Percentiles rank a stretch among this genome's conserved stretches.
These are phyloP conservation scores for Lactuca saligna DNA, from an alignment of 129 eudicot species.

Conservation along the genomic window DNA sequence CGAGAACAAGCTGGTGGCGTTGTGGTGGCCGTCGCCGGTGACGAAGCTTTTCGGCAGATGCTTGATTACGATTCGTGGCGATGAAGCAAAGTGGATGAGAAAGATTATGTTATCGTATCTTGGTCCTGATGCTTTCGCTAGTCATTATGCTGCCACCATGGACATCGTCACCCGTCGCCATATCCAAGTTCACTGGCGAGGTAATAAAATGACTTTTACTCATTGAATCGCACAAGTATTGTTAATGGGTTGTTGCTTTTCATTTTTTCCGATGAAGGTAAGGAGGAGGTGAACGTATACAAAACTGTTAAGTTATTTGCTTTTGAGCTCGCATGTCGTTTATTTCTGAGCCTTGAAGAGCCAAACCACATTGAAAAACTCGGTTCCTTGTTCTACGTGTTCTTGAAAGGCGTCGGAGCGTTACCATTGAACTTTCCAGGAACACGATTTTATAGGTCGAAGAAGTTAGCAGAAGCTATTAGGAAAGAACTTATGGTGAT, in stretches of 20 bases:
- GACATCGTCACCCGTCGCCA: slow-evolving; percentile 49
- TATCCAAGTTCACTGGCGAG: slow-evolving; percentile 49
- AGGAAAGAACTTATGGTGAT: slow-evolving; percentile 24
- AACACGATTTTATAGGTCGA: slow-evolving; percentile 44
- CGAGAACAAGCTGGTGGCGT: slow-evolving; percentile 52
- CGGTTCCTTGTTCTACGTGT: slow-evolving; percentile 37
- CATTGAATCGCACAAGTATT: no score
- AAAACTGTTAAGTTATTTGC: slow-evolving; percentile 45
- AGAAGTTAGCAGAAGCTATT: slow-evolving; percentile 40
- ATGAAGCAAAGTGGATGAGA: slow-evolving; percentile 51
- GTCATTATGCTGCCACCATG: slow-evolving; percentile 46
- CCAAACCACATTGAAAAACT: slow-evolving; percentile 37
- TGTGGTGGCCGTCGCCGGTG: slow-evolving; percentile 58
- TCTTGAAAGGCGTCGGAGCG: slow-evolving; percentile 51
- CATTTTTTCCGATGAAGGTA: slow-evolving; percentile 29
- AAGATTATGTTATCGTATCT: slow-evolving; percentile 42
- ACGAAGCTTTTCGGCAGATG: slow-evolving; percentile 49
- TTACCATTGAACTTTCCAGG: slow-evolving; percentile 62
- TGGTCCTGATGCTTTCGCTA: slow-evolving; percentile 45
- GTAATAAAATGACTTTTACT: slow-evolving; percentile 14
- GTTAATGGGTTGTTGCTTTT: background rate
- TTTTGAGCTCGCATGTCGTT: slow-evolving; percentile 60
- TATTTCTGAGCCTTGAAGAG: slow-evolving; percentile 53
- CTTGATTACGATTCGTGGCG: slow-evolving; percentile 33
- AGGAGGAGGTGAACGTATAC: slow-evolving; percentile 47